Evolutionary conservation across 2,329 filamentous ascomycete genomes (phyloP), one percentile per base, ranked within the genome.

Genomic region (Aspergillus fumigatiaffinis): DNA sequence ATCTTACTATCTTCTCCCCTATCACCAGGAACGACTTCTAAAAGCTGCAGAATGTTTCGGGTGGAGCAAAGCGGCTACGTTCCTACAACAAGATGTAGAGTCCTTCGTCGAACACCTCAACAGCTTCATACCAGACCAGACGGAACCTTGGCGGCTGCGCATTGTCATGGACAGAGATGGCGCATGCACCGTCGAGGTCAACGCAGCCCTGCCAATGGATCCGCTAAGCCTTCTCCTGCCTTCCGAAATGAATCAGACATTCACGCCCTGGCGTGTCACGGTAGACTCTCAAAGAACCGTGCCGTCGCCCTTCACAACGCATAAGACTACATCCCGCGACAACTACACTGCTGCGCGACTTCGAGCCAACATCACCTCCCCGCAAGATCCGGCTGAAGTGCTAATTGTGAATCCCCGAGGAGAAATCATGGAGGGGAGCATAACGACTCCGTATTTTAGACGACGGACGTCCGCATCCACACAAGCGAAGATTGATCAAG

Each of bases 361-460:
- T 26, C 82, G 90, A 14, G 84, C 82, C 1, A 77, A 77, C 0
- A 84, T 93, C 50, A 60, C 48, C 66, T 78, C 61, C 1, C 63
- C 54, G 62, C 60, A 68, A 56, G 71, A 76, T 41, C 71, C 76
- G 44, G 81, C 82, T 52, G 93, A 97, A 71, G 90, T 96, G 4
- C 78, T 97, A 21, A 74, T 97, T 2, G 81, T 89, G 61, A 91
- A 90, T 66, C 69, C 72, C 4, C 77, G 83, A 28, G 81, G 81
- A 1, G 82, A 87, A 51, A 76, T 97, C 38, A 96, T 95, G 83
- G 93, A 97, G 73, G 91, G 91, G 8, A 92, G 88, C 59, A 82
- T 89, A 17, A 92, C 89, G 0, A 95, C 88, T 0, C 85, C 90
- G 0, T 97, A 93, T 72, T 89, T 97, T 63, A 90, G 84, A 79